Percentiles rank a stretch among this genome's conserved stretches.
These are phyloP conservation scores for Botrytis byssoidea DNA, from an alignment of 2,329 filamentous ascomycete species.

Conservation along the genomic window DNA sequence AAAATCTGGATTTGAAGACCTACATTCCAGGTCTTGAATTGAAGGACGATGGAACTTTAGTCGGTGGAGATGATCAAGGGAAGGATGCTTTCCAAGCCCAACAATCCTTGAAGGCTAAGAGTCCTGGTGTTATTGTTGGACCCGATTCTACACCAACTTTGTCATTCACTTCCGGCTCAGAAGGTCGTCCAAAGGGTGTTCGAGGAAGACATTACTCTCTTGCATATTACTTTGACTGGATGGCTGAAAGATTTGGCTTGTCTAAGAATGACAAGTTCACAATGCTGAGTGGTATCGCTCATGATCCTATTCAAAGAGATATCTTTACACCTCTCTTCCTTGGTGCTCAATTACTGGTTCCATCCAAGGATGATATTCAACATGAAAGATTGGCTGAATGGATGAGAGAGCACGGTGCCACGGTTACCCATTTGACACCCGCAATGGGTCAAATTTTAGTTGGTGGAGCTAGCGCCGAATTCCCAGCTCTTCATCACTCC, in stretches of 20 bases:
- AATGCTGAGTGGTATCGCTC: slow-evolving; percentile 80
- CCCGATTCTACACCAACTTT: slow-evolving; percentile 81
- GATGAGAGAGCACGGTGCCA: slow-evolving; percentile 74
- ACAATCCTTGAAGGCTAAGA: slow-evolving; percentile 50
- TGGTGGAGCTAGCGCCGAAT: slow-evolving; percentile 75
- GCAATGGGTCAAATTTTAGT: slow-evolving; percentile 95
- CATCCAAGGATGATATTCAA: slow-evolving; percentile 77
- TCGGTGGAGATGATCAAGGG: slow-evolving; percentile 65
- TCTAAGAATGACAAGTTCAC: slow-evolving; percentile 74
- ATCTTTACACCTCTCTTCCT: slow-evolving; percentile 91
- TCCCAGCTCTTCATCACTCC: slow-evolving; percentile 71
- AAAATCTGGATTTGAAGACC: slow-evolving; percentile 69
- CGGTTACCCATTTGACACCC: slow-evolving; percentile 85
- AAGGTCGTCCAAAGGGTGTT: slow-evolving; percentile 84
- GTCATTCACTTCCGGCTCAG: slow-evolving; percentile 70
- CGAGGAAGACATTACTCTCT: slow-evolving; percentile 83
- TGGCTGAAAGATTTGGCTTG: slow-evolving; percentile 78
- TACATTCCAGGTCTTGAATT: slow-evolving; percentile 73
- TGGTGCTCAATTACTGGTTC: slow-evolving; percentile 75
- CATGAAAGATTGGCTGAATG: slow-evolving; percentile 86
- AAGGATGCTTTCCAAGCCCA: slow-evolving; percentile 63
- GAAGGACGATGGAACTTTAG: slow-evolving; percentile 65
- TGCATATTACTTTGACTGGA: slow-evolving; percentile 88
- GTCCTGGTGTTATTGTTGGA: slow-evolving; percentile 74
- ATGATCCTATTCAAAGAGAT: slow-evolving; percentile 68